Evolutionary conservation across 495 filamentous ascomycete genomes (phyloP).

Genomic region (Entonaema liquescens): DNA sequence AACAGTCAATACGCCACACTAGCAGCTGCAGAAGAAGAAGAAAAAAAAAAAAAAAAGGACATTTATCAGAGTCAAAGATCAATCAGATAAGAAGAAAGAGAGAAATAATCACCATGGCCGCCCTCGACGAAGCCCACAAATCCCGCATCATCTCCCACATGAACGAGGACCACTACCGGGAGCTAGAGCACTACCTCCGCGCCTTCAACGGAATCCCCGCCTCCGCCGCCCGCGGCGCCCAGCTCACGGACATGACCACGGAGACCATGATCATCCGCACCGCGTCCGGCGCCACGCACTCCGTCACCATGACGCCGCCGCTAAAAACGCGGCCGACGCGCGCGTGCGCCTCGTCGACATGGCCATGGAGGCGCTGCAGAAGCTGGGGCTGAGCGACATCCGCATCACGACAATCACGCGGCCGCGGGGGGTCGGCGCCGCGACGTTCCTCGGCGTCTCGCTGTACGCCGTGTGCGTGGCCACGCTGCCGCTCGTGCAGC

Average conservation of each 20-base stretch:
- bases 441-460: conserved; percentile 40
- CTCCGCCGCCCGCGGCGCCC: conserved; percentile 56
- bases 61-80: too few species aligned
- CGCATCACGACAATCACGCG: conserved; percentile 33
- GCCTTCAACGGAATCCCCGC: conserved; percentile 65
- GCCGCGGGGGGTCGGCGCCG: conserved; percentile 41
- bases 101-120: conserved; percentile 21
- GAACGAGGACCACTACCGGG: conserved; percentile 77
- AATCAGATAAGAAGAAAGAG: too few species aligned
- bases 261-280: conserved; percentile 61
- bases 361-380: conserved; percentile 48
- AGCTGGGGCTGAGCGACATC: conserved; percentile 45
- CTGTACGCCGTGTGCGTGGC: conserved; percentile 46
- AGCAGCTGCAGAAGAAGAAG: neutral
- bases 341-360: conserved; percentile 72
- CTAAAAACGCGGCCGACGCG: conserved; percentile 66
- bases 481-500: conserved; percentile 31
- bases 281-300: conserved; percentile 47
- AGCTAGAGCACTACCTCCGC: conserved; percentile 71
- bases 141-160: conserved; percentile 78
- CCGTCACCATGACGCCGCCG: conserved; percentile 67
- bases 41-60: neutral
- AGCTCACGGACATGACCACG: conserved; percentile 68
- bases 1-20: too few species aligned
- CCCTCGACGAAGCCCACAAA: conserved; percentile 54